These are phyloP conservation scores for Leccinum uliginosum DNA, from an alignment of 768 basidiomycete genomes.

Conservation along the genomic window DNA sequence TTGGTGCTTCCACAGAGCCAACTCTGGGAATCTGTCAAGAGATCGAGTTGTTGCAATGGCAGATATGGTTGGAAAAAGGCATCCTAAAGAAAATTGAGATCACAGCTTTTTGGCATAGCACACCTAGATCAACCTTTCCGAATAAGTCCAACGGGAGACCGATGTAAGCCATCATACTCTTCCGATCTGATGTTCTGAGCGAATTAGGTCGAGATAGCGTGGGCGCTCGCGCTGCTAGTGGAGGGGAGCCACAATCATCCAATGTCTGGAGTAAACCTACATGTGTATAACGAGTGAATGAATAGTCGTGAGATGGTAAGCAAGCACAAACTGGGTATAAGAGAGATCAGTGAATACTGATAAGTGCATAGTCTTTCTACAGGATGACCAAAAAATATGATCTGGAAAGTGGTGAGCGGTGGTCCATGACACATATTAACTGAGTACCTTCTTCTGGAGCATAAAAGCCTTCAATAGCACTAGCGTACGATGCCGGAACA, in stretches of 20 bases:
- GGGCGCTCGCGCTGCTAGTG: constrained; percentile 57
- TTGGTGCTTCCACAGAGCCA: constrained; percentile 98
- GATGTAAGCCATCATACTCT: constrained; percentile 86
- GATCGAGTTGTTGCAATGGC: constrained; percentile 91
- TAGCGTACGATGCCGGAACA: constrained; percentile 88
- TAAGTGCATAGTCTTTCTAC: constrained; percentile 96
- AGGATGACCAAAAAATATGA: constrained; percentile 96
- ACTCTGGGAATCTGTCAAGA: constrained; percentile 70
- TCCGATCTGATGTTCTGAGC: constrained; percentile 81
- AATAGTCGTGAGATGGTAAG: background rate
- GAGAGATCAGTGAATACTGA: constrained; percentile 93
- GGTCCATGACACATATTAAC: background rate
- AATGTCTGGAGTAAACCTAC: constrained; percentile 82
- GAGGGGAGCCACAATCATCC: constrained; percentile 89
- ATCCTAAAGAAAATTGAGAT: constrained; percentile 45
- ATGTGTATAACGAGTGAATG: constrained; percentile 1
- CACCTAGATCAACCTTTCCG: constrained; percentile 56
- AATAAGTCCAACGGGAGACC: constrained; percentile 95
- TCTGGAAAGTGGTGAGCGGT: constrained; percentile 41
- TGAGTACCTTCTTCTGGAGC: constrained; percentile 80
- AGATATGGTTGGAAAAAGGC: constrained; percentile 98
- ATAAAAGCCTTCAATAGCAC: constrained; percentile 93
- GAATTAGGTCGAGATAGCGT: constrained; percentile 72
- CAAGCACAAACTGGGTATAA: constrained; percentile 67
- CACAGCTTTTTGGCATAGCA: background rate